Evolutionary conservation across 352 stramenopile genomes (phyloP).

Genomic region (Phytophthora colocasiae): DNA sequence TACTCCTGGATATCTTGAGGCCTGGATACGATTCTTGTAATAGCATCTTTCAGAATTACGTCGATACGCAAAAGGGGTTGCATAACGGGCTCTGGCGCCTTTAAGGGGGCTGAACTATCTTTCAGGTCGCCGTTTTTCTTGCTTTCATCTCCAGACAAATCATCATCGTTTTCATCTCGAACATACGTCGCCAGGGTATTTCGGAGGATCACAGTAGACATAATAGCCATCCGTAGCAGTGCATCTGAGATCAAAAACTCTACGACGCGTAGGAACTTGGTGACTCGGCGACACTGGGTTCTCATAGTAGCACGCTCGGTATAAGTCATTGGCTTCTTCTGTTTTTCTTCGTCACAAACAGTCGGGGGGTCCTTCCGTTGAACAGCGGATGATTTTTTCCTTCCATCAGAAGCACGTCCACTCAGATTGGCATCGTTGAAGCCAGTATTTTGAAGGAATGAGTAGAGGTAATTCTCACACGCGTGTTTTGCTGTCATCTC

Average conservation of each 20-base stretch:
- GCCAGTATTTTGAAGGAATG: slow-evolving; percentile 59
- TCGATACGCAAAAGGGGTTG: slow-evolving; percentile 83
- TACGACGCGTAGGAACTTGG: slow-evolving; percentile 91
- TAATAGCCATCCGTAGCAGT: slow-evolving; percentile 74
- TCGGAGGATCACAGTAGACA: slow-evolving; percentile 52
- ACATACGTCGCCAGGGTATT: slow-evolving; percentile 56
- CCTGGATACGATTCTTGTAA: no score
- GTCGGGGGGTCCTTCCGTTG: slow-evolving; percentile 26
- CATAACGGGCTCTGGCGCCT: not conserved
- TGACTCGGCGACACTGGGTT: slow-evolving; percentile 91
- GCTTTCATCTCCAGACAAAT: slow-evolving; percentile 5
- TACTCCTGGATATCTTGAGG: not conserved
- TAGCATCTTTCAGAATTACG: slow-evolving; percentile 38
- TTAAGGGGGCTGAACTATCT: not conserved
- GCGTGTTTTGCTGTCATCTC: slow-evolving; percentile 69
- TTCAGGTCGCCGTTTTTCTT: slow-evolving; percentile 2
- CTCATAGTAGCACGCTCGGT: slow-evolving; percentile 94
- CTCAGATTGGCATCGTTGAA: slow-evolving; percentile 49
- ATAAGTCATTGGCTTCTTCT: slow-evolving; percentile 90
- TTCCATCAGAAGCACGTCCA: slow-evolving; percentile 1
- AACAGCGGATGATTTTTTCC: slow-evolving; percentile 22
- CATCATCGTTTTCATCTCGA: slow-evolving; percentile 6
- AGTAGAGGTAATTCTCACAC: slow-evolving; percentile 68
- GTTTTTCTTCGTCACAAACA: slow-evolving; percentile 11
- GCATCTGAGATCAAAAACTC: slow-evolving; percentile 91